Percentiles rank a stretch among this genome's conserved stretches.
These are phyloP conservation scores for Leucocoprinus leucothites DNA, from an alignment of 768 basidiomycete species.

Conservation along the genomic window DNA sequence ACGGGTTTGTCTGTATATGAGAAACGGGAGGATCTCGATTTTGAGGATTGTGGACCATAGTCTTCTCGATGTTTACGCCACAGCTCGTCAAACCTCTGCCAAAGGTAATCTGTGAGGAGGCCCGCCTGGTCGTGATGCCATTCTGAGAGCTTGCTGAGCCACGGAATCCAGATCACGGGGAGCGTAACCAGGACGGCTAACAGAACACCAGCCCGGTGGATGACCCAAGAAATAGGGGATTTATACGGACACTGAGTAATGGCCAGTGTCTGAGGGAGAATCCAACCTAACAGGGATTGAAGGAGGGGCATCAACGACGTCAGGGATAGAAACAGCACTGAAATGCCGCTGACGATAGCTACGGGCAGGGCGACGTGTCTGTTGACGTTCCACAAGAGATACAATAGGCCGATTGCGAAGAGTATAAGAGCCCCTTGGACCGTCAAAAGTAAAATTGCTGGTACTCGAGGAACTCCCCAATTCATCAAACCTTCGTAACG, in stretches of 20 bases:
- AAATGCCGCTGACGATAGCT: conserved; percentile 4
- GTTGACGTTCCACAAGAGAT: conserved; percentile 3
- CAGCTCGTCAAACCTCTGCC: conserved; percentile 7
- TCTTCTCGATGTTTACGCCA: conserved; percentile 3
- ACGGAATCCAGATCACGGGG: neutral
- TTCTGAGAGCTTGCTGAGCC: neutral
- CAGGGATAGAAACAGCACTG: neutral
- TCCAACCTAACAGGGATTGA: conserved; percentile 1
- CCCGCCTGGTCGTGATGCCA: neutral
- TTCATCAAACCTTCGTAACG: conserved; percentile 6
- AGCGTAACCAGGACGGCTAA: neutral
- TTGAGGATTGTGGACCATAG: conserved; percentile 4
- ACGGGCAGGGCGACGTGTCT: neutral
- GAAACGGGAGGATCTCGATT: neutral
- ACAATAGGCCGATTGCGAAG: conserved; percentile 6
- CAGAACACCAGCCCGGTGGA: neutral
- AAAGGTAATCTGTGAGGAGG: conserved; percentile 4
- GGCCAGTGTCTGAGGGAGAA: neutral
- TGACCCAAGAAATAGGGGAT: conserved; percentile 7
- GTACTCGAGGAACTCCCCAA: conserved; percentile 8
- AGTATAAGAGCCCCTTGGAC: conserved; percentile 8
- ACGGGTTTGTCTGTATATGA: too few relatives aligned
- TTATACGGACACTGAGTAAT: conserved; percentile 9
- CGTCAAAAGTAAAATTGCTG: neutral
- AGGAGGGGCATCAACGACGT: conserved; percentile 5